Conservation (phyloP, 495 filamentous ascomycete species). For the Aspergillus coremiiformis region DNA sequence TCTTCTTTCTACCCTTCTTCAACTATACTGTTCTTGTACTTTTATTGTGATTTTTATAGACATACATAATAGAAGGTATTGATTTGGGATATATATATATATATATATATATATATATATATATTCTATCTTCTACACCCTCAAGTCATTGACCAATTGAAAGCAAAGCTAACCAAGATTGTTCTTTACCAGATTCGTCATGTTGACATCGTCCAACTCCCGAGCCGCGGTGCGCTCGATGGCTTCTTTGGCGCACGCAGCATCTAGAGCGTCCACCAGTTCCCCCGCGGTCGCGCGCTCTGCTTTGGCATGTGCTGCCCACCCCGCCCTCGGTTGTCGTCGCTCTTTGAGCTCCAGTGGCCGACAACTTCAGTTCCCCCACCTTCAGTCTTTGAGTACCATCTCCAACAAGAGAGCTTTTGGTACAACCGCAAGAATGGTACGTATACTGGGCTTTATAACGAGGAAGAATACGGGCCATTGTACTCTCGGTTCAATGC, state of each 20-base stretch:
- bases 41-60: background rate
- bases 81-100: too few relatives aligned
- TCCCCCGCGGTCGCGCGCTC: slow-evolving; percentile 33
- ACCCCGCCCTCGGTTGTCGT: slow-evolving; percentile 24
- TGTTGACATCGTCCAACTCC: slow-evolving; percentile 22
- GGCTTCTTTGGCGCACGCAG: slow-evolving; percentile 35
- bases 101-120: too few relatives aligned
- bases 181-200: slow-evolving; percentile 10
- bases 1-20: background rate
- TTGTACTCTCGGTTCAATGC: background rate
- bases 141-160: background rate
- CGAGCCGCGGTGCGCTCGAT: slow-evolving; percentile 43
- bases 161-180: slow-evolving; percentile 4
- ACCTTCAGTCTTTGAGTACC: slow-evolving; percentile 35
- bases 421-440: slow-evolving; percentile 40
- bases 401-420: slow-evolving; percentile 35
- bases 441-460: slow-evolving; percentile 10
- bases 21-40: background rate
- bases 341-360: slow-evolving; percentile 31
- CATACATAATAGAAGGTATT: background rate
- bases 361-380: slow-evolving; percentile 33
- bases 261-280: slow-evolving; percentile 12
- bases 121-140: background rate
- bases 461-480: background rate
- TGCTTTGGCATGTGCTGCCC: slow-evolving; percentile 23